Evolutionary conservation across 2,329 filamentous ascomycete species (phyloP), one percentile per base, ranked within the genome.

Genomic region (Pyrenophora graminea): DNA sequence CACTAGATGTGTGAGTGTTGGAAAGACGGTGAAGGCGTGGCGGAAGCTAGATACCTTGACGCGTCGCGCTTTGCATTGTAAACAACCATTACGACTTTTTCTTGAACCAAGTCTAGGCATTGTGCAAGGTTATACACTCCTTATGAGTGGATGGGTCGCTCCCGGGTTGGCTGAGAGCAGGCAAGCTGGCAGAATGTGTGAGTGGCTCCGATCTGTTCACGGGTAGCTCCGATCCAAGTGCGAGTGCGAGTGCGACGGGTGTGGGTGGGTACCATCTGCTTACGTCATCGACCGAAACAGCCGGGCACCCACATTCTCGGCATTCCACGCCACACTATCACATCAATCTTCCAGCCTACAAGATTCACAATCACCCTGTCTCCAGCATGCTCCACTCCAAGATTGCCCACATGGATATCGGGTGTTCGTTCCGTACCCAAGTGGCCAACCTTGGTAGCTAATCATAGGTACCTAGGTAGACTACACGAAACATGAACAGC

Each of bases 31-130:
- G 9, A 38, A 27, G 21, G 19, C 9, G 17, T 13, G 4, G 37
- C n/a, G 30, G 15, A 34, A 25, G 23, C 23, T 25, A 25, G 25
- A 25, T 42, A 66, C 63, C 58, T 69, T 69, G 9, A 69, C 66
- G 23, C 63, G 64, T 37, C 64, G 55, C 10, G 48, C 51, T 45
- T 68, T 70, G 43, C 64, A 70, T 30, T 65, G 63, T 32, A 43
- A 25, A 39, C 67, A 70, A 19, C 66, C 66, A 30, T 55, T 59
- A 13, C 63, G 58, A 36, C 40, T 50, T 25, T 53, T 53, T 21
- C 45, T 53, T 3, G 46, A 53, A 23, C 51, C 51, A 8, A 50
- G 42, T 18, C 46, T 40, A 15, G 51, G 45, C 51, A 53, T 53
- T 32, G 17, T 12, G 38, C 39, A 31, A 34, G 25, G n/a, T 38